These are phyloP conservation scores for Coemansia sp. DNA, from an alignment of 192 early-diverging fungal species.

Conservation along the genomic window DNA sequence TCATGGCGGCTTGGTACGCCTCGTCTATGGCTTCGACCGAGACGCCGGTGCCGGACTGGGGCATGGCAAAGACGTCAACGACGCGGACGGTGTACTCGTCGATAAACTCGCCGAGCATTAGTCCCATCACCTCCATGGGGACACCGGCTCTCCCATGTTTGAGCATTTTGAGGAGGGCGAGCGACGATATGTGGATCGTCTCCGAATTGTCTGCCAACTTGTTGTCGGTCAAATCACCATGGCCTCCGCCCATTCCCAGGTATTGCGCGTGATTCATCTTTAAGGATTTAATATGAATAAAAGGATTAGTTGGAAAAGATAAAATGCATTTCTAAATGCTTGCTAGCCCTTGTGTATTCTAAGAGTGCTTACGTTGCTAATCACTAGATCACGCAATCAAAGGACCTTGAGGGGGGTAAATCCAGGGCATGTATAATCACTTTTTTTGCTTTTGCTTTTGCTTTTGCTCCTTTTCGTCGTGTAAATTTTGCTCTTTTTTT, in stretches of 20 bases:
- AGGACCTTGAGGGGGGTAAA: not conserved
- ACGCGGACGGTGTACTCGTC: conserved; percentile 99
- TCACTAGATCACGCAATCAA: not conserved
- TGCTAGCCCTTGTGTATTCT: too few relatives aligned
- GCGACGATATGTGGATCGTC: conserved; percentile 98
- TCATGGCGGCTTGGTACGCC: conserved; percentile 99
- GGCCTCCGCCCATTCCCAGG: conserved; percentile 39
- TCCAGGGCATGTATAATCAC: not conserved
- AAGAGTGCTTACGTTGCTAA: conserved; percentile 2
- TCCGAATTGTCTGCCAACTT: conserved; percentile 84
- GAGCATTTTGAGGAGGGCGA: conserved; percentile 95
- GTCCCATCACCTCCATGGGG: conserved; percentile 99
- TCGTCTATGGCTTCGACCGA: conserved; percentile 99
- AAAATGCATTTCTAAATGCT: not conserved
- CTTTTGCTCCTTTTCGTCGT: not conserved
- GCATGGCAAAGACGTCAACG: conserved; percentile 99
- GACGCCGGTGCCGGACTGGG: conserved; percentile 98
- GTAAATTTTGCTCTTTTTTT: not conserved
- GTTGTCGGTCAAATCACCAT: conserved; percentile 40
- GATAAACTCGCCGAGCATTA: conserved; percentile 99
- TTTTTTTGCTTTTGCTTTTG: not conserved
- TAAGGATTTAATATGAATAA: not conserved
- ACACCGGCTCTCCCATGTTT: conserved; percentile 96
- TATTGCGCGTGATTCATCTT: conserved; percentile 46
- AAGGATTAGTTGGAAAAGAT: not conserved